A percentile compares a stretch with the other conserved stretches of the same genome.
Evolutionary conservation across 768 basidiomycete species (phyloP).

Genomic region (Trichaptum fuscoviolaceum): DNA sequence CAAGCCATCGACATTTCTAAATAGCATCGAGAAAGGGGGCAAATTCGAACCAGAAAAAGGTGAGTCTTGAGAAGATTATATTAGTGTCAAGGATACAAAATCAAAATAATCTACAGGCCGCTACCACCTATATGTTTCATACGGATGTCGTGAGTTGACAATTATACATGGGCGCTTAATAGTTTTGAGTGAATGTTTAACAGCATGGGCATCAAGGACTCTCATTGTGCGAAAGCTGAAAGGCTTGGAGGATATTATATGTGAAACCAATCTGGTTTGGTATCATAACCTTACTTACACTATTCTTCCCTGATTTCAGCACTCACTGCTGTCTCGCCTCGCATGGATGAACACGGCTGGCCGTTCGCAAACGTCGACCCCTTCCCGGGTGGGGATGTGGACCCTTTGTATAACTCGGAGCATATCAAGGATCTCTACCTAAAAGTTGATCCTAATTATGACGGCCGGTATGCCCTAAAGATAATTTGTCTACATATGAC

Average conservation of each 20-base stretch:
- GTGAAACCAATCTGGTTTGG: conserved; percentile 39
- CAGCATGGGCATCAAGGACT: conserved; percentile 92
- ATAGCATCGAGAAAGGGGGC: conserved; percentile 49
- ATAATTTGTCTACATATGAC: neutral
- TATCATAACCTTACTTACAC: neutral
- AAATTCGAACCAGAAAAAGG: conserved; percentile 74
- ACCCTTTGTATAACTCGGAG: conserved; percentile 62
- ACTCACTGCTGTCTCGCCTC: conserved; percentile 79
- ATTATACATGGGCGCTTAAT: conserved; percentile 9
- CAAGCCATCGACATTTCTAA: conserved; percentile 47
- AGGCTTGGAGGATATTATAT: conserved; percentile 78
- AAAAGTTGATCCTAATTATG: conserved; percentile 64
- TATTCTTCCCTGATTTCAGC: conserved; percentile 35
- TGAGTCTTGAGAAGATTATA: conserved; percentile 20
- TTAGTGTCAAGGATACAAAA: neutral
- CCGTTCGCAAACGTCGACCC: conserved; percentile 68
- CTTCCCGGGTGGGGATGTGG: conserved; percentile 69
- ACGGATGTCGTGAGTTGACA: conserved; percentile 66
- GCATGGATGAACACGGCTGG: conserved; percentile 83
- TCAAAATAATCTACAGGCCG: conserved; percentile 47
- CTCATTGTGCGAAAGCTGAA: conserved; percentile 89
- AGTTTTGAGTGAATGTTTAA: conserved; percentile 7
- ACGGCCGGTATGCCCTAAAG: conserved; percentile 49
- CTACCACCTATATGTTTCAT: conserved; percentile 88
- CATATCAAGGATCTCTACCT: conserved; percentile 87